Evolutionary conservation across 2,329 filamentous ascomycete species (phyloP).

Genomic region (Epichloe typhina): DNA sequence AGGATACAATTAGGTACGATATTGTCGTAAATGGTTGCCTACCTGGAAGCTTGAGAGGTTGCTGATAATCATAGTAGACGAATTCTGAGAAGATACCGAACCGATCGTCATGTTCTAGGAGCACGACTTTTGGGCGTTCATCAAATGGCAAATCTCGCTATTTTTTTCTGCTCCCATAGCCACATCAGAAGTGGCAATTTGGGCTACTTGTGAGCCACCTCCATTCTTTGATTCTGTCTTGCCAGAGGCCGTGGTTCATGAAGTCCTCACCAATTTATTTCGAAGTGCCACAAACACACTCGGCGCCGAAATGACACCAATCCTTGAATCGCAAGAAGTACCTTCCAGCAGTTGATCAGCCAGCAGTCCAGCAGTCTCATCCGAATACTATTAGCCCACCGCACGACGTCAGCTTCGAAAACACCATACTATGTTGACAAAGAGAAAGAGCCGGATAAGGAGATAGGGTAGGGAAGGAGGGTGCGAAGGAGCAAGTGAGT

Average conservation of each 20-base stretch:
- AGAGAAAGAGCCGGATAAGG: not conserved
- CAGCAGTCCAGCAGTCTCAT: slow-evolving; percentile 52
- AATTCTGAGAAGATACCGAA: slow-evolving; percentile 66
- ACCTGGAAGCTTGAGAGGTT: slow-evolving; percentile 53
- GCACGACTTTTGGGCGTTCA: slow-evolving; percentile 40
- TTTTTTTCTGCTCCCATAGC: not conserved
- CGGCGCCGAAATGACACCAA: slow-evolving; percentile 61
- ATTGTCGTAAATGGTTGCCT: slow-evolving; percentile 9
- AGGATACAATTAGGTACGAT: not conserved
- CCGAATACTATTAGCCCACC: slow-evolving; percentile 45
- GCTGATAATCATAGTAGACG: slow-evolving; percentile 58
- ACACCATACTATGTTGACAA: no score
- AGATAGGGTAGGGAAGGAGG: no score
- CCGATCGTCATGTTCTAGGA: slow-evolving; percentile 63
- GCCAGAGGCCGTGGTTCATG: not conserved
- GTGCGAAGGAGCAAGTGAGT: no score
- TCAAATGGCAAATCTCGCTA: slow-evolving; percentile 10
- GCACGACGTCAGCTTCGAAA: not conserved
- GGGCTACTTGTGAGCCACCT: not conserved
- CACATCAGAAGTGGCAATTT: not conserved
- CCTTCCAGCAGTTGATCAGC: slow-evolving; percentile 54
- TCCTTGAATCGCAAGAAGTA: slow-evolving; percentile 39
- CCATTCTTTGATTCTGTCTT: not conserved
- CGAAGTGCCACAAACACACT: slow-evolving; percentile 67
- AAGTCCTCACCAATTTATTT: slow-evolving; percentile 46